Conservation (phyloP, 768 basidiomycete genomes). For the Panaeolus papilionaceus region DNA sequence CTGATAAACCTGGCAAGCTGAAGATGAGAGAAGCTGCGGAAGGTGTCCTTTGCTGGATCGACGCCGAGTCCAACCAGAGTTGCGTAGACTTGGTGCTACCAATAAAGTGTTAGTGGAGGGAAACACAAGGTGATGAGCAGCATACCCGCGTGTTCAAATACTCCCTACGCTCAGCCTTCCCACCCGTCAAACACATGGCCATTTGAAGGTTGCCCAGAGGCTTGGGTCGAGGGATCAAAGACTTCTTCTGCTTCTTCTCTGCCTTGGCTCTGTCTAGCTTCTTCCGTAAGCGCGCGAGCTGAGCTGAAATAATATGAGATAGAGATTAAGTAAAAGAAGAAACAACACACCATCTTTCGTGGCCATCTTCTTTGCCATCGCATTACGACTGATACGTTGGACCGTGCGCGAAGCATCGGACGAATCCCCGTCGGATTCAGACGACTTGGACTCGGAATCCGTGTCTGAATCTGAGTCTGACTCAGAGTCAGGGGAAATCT, state of each 20-base stretch:
- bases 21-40: not conserved
- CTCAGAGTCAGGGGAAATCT: too few relatives aligned
- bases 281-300: too few relatives aligned
- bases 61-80: not conserved
- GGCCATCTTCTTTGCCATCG: too few relatives aligned
- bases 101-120: not conserved
- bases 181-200: not conserved
- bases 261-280: too few relatives aligned
- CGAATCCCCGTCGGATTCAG: too few relatives aligned
- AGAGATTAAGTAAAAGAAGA: too few relatives aligned
- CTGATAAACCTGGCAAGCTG: not conserved
- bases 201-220: not conserved
- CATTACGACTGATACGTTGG: too few relatives aligned
- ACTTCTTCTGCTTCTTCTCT: not conserved
- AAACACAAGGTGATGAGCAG: not conserved
- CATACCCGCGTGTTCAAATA: not conserved
- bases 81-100: not conserved
- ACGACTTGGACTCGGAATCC: too few relatives aligned
- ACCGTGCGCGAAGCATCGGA: too few relatives aligned
- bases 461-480: too few relatives aligned
- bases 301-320: too few relatives aligned
- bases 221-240: not conserved
- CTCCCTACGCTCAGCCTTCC: not conserved
- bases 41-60: not conserved
- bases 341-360: too few relatives aligned